phyloP scores from a whole-genome alignment of 768 basidiomycete genomes.

The Termitomyces sp. region DNA sequence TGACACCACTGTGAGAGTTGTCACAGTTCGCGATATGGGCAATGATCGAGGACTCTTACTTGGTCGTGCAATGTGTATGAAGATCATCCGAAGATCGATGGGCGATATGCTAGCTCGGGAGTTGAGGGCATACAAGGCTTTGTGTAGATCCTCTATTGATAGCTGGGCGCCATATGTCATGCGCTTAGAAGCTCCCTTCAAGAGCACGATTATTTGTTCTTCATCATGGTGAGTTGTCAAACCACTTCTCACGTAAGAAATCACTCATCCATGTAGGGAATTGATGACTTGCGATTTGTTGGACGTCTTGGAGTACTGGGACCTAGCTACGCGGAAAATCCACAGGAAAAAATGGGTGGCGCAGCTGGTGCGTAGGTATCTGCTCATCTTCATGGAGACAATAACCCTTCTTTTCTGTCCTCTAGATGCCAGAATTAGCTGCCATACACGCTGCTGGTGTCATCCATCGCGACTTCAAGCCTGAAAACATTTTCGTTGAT shows the following conservation, averaged over 20 bases:
- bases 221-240: slow-evolving; percentile 31
- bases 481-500: slow-evolving; percentile 63
- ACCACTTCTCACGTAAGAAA: not conserved
- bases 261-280: slow-evolving; percentile 19
- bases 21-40: slow-evolving; percentile 17
- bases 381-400: not conserved
- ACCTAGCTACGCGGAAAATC: slow-evolving; percentile 16
- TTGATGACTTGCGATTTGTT: slow-evolving; percentile 32
- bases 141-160: slow-evolving; percentile 18
- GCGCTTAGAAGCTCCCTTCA: slow-evolving; percentile 30
- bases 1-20: slow-evolving; percentile 9
- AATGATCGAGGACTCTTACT: slow-evolving; percentile 1
- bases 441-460: slow-evolving; percentile 54
- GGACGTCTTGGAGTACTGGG: slow-evolving; percentile 18
- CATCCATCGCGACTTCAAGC: slow-evolving; percentile 65
- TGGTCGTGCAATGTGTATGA: slow-evolving; percentile 32
- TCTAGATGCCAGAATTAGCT: slow-evolving; percentile 31
- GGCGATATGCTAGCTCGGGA: slow-evolving; percentile 23
- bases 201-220: slow-evolving; percentile 21
- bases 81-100: slow-evolving; percentile 22
- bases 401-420: not conserved
- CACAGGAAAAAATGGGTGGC: slow-evolving; percentile 32
- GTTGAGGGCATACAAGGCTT: slow-evolving; percentile 26
- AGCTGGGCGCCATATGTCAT: slow-evolving; percentile 31
- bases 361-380: slow-evolving; percentile 27